Evolutionary conservation across 2,329 filamentous ascomycete species (phyloP), one percentile per base, ranked within the genome.

Genomic region (Rutstroemia sp.): DNA sequence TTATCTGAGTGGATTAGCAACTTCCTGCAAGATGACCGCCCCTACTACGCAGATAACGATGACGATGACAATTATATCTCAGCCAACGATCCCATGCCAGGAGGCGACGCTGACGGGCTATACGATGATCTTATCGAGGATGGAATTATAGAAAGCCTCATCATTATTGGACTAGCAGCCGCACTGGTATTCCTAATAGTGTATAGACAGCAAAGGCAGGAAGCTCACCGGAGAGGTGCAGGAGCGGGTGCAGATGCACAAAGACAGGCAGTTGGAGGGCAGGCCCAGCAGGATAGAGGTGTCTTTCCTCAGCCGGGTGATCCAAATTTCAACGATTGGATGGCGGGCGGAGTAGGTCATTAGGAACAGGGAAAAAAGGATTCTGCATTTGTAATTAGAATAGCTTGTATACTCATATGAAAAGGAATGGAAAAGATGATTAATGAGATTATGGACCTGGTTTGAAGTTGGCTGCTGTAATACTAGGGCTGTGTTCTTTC

Each of bases 1-100:
- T 76, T 95, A 19, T 80, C 80, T 21, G 91, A 97, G 70, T 97
- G 92, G 92, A 78, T 96, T 53, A 80, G 80, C 59, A 88, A 92
- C 58, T 96, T 96, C 68, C 76, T 96, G 30, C 83, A 89, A 58
- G 82, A 89, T 57, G 75, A 80, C 50, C 75, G 78, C 38, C 61
- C 62, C 50, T 80, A 81, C 64, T 87, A 90, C 57, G 76, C 75
- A 4, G 83, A 83, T 61, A 78, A 81, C 14, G 78, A 81, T 30
- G 69, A 67, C 57, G 70, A 69, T 25, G 71, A 71, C 52, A 62
- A 65, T 44, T 67, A 61, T 50, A 62, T 68, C 16, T 69, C 75
- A 30, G 79, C 79, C 52, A 78, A 80, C 37, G 80, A 80, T 50
- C 75, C 75, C 47, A 81, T 82, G 69, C 78, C 77, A 5, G 78